Evolutionary conservation across 2,329 filamentous ascomycete genomes (phyloP), one percentile per base, ranked within the genome.

Genomic region (Trichoderma sp.): DNA sequence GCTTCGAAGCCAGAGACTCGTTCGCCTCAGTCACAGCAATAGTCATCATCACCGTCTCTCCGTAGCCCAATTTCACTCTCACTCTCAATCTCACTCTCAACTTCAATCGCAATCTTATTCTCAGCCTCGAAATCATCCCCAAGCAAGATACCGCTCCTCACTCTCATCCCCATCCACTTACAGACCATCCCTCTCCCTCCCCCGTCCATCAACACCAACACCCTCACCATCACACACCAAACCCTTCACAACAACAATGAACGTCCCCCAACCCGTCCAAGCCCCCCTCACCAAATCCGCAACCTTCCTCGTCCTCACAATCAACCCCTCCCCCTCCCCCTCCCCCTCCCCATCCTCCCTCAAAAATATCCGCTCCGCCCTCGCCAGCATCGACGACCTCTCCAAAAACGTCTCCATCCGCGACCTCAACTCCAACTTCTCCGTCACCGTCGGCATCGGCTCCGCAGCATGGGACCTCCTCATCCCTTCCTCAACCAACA

Each of bases 361-460:
- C 64, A 64, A 71, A 12, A 82, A 73, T 0, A 77, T 83, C 6
- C 79, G 80, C 43, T 79, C 79, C 7, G 74, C 77, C 1, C 71
- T 86, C 3, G 76, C 83, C 5, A 72, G 74, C 21, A 69, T 85
- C 52, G 73, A 74, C 39, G 78, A 76, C 60, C 76, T 86, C 9
- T 72, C 78, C 48, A 86, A 86, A 68, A 86, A 83, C 58, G 80
- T 86, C 9, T 74, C 81, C 3, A 80, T 85, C 59, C 82, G 83
- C 47, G 80, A 85, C 50, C 75, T 78, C 3, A 73, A 70, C 14
- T 68, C 76, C 12, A 73, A 73, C 6, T 82, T 86, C 65, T 74
- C 81, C 44, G 85, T 83, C 70, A 83, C 81, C 0, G 83, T 83
- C 12, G 84, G 82, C 52, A 83, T 86, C 54, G 84, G 85, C 51